Evolutionary conservation across 2,329 filamentous ascomycete genomes (phyloP).

Genomic region (Colletotrichum costaricense): DNA sequence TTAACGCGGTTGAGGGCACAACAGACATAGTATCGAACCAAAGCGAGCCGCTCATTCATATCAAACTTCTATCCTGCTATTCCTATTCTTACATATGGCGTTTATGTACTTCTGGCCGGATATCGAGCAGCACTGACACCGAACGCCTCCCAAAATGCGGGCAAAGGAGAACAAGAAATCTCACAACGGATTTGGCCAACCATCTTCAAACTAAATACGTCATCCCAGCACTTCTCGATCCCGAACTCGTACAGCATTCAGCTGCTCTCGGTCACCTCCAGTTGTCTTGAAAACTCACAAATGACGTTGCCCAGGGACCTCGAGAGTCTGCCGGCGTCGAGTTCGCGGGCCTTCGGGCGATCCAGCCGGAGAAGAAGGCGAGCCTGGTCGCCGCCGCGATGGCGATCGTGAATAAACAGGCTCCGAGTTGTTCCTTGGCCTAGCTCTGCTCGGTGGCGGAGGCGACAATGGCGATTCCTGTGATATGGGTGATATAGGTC

Average conservation of each 20-base stretch:
- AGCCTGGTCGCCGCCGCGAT: neutral
- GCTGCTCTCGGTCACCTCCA: neutral
- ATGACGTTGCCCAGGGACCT: neutral
- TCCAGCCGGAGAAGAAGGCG: neutral
- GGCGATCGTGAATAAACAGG: neutral
- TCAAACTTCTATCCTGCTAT: neutral
- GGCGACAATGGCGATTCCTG: constrained; percentile 3
- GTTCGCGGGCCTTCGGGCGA: neutral
- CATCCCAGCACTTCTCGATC: neutral
- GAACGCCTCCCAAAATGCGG: neutral
- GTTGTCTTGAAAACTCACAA: neutral
- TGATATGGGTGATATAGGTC: constrained; percentile 3
- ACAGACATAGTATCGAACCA: neutral
- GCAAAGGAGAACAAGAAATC: neutral
- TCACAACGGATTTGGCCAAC: neutral
- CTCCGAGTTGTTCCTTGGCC: neutral
- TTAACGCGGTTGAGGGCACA: neutral
- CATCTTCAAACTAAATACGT: neutral
- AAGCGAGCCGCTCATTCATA: neutral
- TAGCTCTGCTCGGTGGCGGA: neutral
- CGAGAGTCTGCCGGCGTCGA: neutral
- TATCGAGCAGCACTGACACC: neutral
- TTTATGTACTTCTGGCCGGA: neutral
- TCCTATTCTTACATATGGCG: neutral
- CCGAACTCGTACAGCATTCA: neutral